Evolutionary conservation across 2,329 filamentous ascomycete genomes (phyloP).

Genomic region (Fusarium fracticaudum): DNA sequence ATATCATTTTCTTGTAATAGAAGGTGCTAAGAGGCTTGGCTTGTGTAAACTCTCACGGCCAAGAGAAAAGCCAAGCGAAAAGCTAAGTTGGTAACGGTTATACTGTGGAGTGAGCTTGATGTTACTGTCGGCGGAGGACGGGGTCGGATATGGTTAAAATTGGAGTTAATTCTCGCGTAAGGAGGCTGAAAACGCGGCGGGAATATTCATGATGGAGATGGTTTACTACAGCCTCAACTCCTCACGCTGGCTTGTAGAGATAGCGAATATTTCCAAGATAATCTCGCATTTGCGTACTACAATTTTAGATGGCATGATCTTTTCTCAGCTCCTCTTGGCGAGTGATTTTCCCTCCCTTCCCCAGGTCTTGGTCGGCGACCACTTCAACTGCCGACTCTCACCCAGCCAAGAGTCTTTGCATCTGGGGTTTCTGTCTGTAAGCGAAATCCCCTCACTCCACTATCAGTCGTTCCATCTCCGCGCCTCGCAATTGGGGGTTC

Average conservation of each 20-base stretch:
- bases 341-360: background rate
- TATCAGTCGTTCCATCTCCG: background rate
- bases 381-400: slow-evolving; percentile 9
- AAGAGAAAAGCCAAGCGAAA: slow-evolving; percentile 18
- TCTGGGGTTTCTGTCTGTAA: background rate
- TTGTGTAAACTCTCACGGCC: background rate
- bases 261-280: background rate
- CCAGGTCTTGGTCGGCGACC: background rate
- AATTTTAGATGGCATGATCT: background rate
- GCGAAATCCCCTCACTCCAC: background rate
- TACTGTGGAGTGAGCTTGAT: background rate
- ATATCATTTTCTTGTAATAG: slow-evolving; percentile 12
- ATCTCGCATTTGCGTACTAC: no score
- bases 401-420: background rate
- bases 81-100: slow-evolving; percentile 3
- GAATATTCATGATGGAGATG: background rate
- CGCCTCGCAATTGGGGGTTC: background rate
- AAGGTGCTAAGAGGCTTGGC: slow-evolving; percentile 28
- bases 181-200: background rate
- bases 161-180: slow-evolving; percentile 4
- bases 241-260: background rate
- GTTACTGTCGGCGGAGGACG: background rate
- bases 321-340: background rate
- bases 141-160: background rate
- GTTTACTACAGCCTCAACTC: background rate